Evolutionary conservation across 2,329 filamentous ascomycete genomes (phyloP), one percentile per base, ranked within the genome.

Genomic region (Penicillium crustosum): DNA sequence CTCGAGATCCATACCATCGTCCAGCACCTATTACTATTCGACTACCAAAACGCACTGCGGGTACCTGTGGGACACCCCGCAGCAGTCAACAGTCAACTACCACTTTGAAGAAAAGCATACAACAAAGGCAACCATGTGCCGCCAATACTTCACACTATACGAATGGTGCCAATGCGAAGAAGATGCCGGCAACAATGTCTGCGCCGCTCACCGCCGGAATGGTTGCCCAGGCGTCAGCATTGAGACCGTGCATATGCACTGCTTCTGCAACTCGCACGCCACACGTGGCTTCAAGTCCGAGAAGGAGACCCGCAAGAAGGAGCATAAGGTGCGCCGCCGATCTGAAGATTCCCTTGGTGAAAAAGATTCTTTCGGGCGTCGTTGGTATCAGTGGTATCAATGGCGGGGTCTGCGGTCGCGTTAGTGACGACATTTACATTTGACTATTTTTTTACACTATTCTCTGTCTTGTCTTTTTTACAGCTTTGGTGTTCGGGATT

Each of bases 131-230:
- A 53, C 19, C 13, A 75, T 76, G 74, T 76, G 74, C 48, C 73
- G 70, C 48, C 70, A 75, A 66, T 73, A 70, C 50, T 67, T 70
- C 57, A 75, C 71, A 35, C 61, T 72, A 3, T 76, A 76, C 60
- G 68, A 68, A 53, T 76, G 72, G 72, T 76, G 74, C 59, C 72
- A 72, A 25, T 76, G 74, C 57, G 69, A 75, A 65, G 68, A 73
- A 63, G 68, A 73, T 29, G 68, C 69, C 17, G 69, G 74, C 17
- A 62, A 71, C 43, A 68, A 62, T 36, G 52, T 68, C 44, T 76
- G 74, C 42, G 58, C 69, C 12, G 61, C 61, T 31, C 63, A 67
- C 44, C 64, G 64, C 21, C 66, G 64, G 47, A 67, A 68, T 42
- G 64, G 57, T 52, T 75, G 73, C 35, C 63, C 68, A 12, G 71